Conservation (phyloP, 192 early-diverging fungal genomes). For the Coemansia erecta region DNA sequence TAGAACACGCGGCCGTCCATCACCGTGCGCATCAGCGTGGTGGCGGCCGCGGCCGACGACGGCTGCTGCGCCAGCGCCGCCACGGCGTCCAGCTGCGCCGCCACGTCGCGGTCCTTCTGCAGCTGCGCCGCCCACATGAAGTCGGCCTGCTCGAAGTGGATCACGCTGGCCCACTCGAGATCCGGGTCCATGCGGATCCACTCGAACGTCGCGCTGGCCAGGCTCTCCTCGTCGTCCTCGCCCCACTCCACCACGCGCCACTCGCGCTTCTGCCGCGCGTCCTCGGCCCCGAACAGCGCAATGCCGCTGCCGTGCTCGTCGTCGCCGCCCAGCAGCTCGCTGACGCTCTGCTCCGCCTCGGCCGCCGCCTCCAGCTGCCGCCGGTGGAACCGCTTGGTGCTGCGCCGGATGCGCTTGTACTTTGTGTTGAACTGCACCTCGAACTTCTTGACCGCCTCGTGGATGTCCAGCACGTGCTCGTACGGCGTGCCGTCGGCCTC, state of each 20-base stretch:
- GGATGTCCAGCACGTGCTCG: constrained; percentile 81
- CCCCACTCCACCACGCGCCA: constrained; percentile 79
- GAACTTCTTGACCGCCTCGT: constrained; percentile 68
- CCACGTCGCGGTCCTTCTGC: constrained; percentile 84
- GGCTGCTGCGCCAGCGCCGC: constrained; percentile 57
- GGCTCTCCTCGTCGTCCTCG: constrained; percentile 70
- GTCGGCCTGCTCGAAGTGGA: constrained; percentile 82
- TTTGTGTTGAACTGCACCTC: constrained; percentile 97
- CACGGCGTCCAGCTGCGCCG: constrained; percentile 88
- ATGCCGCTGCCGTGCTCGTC: constrained; percentile 44
- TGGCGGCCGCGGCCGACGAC: constrained; percentile 66
- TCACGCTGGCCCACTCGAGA: constrained; percentile 87
- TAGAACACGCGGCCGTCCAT: constrained; percentile 81
- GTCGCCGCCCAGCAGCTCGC: constrained; percentile 46
- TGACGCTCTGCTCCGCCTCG: constrained; percentile 56
- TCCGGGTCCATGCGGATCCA: constrained; percentile 97
- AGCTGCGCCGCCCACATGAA: constrained; percentile 97
- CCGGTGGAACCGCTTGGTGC: constrained; percentile 69
- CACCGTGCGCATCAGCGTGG: constrained; percentile 72
- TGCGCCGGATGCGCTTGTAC: constrained; percentile 92
- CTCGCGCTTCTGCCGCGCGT: constrained; percentile 62
- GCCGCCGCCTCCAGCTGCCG: constrained; percentile 66
- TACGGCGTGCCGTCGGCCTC: constrained; percentile 83
- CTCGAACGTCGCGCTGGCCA: constrained; percentile 72
- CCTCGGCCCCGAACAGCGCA: constrained; percentile 57